A percentile compares a stretch with the other conserved stretches of the same genome.
Conservation (phyloP, 2,329 filamentous ascomycete genomes). For the Herpotrichia juniperi region DNA sequence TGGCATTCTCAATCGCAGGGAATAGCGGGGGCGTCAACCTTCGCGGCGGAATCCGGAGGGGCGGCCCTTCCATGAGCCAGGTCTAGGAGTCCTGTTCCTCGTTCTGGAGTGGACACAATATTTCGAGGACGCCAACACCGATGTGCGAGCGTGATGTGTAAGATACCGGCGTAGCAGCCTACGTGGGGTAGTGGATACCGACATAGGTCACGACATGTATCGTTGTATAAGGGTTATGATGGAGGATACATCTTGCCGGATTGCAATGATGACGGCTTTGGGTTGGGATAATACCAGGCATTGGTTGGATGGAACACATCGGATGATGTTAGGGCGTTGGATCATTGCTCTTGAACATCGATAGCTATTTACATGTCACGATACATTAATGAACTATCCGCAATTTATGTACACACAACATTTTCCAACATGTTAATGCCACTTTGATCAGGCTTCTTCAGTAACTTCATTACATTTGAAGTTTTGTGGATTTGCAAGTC, state of each 20-base stretch:
- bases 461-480: no score
- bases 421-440: no score
- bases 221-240: not conserved
- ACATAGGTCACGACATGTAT: not conserved
- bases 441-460: no score
- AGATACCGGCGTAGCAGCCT: no score
- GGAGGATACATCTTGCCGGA: slow-evolving; percentile 3
- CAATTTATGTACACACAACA: slow-evolving; percentile 32
- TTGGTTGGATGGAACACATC: not conserved
- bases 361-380: not conserved
- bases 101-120: not conserved
- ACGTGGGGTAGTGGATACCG: no score
- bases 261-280: slow-evolving; percentile 3
- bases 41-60: slow-evolving; percentile 56
- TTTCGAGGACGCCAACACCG: not conserved
- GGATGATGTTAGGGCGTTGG: slow-evolving; percentile 1
- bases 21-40: slow-evolving; percentile 55
- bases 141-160: no score
- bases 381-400: not conserved
- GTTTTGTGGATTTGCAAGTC: no score
- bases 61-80: slow-evolving; percentile 61
- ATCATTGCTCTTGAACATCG: not conserved
- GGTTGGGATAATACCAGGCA: not conserved
- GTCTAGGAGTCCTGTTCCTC: slow-evolving; percentile 47
- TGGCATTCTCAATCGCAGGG: slow-evolving; percentile 61